Evolutionary conservation across 2,329 filamentous ascomycete genomes (phyloP).

Genomic region (Trichoderma atrobrunneum): DNA sequence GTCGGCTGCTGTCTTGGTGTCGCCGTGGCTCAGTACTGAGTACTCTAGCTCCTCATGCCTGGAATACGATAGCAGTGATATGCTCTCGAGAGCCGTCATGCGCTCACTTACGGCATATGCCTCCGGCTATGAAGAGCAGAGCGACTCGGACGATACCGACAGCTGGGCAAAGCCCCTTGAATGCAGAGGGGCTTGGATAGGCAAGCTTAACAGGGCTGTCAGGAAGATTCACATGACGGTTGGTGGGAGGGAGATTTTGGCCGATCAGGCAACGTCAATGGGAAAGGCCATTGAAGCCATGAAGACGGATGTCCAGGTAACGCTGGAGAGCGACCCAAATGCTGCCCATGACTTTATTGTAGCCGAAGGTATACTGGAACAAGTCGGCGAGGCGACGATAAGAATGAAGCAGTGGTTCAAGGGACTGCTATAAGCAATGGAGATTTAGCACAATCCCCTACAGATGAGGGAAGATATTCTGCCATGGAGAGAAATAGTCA

Average conservation of each 20-base stretch:
- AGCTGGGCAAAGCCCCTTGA: slow-evolving; percentile 32
- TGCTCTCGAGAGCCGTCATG: slow-evolving; percentile 29
- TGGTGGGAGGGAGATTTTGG: slow-evolving; percentile 33
- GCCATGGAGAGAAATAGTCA: neutral
- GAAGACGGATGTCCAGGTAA: slow-evolving; percentile 26
- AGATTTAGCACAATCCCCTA: neutral
- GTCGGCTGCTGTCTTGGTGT: slow-evolving; percentile 33
- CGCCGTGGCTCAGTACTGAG: slow-evolving; percentile 32
- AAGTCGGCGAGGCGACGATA: slow-evolving; percentile 29
- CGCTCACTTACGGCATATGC: slow-evolving; percentile 5
- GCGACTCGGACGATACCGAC: slow-evolving; percentile 3
- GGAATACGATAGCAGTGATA: slow-evolving; percentile 33
- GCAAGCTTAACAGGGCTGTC: slow-evolving; percentile 25
- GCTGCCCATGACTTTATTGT: slow-evolving; percentile 36
- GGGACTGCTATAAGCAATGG: neutral
- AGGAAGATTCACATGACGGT: slow-evolving; percentile 33
- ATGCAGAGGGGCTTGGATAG: slow-evolving; percentile 29
- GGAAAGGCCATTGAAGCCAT: slow-evolving; percentile 25
- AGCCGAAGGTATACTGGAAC: slow-evolving; percentile 25
- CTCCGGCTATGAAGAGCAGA: slow-evolving; percentile 20
- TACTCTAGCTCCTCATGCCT: slow-evolving; percentile 25
- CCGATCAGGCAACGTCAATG: slow-evolving; percentile 30
- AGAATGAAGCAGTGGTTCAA: slow-evolving; percentile 34
- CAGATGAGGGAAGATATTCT: neutral
- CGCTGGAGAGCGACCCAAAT: slow-evolving; percentile 28